phyloP scores from a whole-genome alignment of 2,329 filamentous ascomycete species.

The Penicillium sp. region DNA sequence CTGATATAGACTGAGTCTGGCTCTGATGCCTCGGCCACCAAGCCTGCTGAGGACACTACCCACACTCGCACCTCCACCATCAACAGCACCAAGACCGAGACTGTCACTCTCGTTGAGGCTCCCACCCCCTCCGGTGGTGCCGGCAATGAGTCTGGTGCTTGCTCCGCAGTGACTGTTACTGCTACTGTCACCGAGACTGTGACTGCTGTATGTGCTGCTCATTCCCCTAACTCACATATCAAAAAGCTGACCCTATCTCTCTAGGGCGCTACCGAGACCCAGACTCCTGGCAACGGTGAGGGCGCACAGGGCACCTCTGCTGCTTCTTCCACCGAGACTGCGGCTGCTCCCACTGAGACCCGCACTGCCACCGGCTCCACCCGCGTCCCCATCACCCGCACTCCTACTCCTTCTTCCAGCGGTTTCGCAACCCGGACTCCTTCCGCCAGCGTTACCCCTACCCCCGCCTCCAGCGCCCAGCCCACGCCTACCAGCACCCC shows the following conservation, averaged over 20 bases:
- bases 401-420: conserved; percentile 17
- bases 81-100: conserved; percentile 31
- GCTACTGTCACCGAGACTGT: conserved; percentile 37
- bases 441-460: conserved; percentile 3
- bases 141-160: conserved; percentile 13
- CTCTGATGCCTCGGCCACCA: conserved; percentile 10
- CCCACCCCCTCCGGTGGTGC: conserved; percentile 16
- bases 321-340: not conserved
- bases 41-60: conserved; percentile 8
- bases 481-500: conserved; percentile 21
- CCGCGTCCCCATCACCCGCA: conserved; percentile 9
- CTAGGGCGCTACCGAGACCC: conserved; percentile 5
- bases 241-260: not conserved
- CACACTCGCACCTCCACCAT: conserved; percentile 26
- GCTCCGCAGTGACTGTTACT: conserved; percentile 29
- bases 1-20: conserved; percentile 6
- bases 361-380: conserved; percentile 18
- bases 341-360: conserved; percentile 2
- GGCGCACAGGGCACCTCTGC: conserved; percentile 1
- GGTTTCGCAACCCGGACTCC: conserved; percentile 33
- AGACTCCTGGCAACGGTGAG: conserved; percentile 1
- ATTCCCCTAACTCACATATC: not conserved
- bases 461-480: conserved; percentile 1
- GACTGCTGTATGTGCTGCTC: conserved; percentile 32
- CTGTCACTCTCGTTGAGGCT: conserved; percentile 25